Conservation (phyloP, 805 yeast genomes). For the Clavispora vitiphila region DNA sequence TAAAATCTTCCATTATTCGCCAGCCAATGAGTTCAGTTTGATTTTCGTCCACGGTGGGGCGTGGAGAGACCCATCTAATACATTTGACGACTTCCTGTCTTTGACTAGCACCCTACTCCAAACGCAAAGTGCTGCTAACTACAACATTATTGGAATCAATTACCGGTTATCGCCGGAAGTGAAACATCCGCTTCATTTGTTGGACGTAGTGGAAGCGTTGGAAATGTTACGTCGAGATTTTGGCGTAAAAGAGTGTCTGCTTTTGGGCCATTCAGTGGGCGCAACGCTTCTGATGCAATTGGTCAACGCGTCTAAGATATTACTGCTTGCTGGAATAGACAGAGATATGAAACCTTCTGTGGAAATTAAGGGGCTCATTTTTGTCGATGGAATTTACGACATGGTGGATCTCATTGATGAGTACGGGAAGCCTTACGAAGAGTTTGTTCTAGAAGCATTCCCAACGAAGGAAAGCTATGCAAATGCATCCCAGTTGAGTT, state of each 20-base stretch:
- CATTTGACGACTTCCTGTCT: constrained; percentile 48
- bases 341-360: background rate
- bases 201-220: constrained; percentile 50
- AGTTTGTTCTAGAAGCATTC: constrained; percentile 60
- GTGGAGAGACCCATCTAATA: constrained; percentile 70
- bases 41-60: constrained; percentile 85
- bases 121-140: background rate
- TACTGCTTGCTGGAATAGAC: constrained; percentile 3
- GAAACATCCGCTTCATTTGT: constrained; percentile 55
- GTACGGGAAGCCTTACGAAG: constrained; percentile 49
- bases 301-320: constrained; percentile 23
- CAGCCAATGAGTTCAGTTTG: constrained; percentile 21
- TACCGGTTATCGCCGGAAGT: constrained; percentile 64
- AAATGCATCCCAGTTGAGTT: constrained; percentile 24
- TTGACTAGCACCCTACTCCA: constrained; percentile 18
- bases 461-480: constrained; percentile 12
- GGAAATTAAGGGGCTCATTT: constrained; percentile 15
- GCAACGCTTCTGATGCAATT: constrained; percentile 60
- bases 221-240: constrained; percentile 16
- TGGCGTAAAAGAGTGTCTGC: constrained; percentile 19
- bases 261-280: constrained; percentile 79
- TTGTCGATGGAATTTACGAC: constrained; percentile 71
- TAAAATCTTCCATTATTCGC: constrained; percentile 20
- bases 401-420: constrained; percentile 47
- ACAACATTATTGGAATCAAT: constrained; percentile 38